Percentiles rank a stretch among this genome's conserved stretches.
These are phyloP conservation scores for Taphrina communis DNA, from an alignment of 1,139 yeast species.

Conservation along the genomic window DNA sequence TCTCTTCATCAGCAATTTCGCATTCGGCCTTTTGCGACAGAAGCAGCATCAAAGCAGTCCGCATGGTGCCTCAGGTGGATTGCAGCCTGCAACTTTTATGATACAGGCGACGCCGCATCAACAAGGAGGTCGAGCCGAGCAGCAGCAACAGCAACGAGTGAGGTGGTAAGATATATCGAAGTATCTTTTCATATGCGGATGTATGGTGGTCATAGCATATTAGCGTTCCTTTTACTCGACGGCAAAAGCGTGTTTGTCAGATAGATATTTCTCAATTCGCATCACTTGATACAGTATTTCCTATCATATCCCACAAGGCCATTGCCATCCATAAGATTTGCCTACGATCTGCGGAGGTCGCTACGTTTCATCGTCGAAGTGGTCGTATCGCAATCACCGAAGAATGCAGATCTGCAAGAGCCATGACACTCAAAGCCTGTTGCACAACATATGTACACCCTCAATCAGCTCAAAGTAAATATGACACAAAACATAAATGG, in stretches of 20 bases:
- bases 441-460: no score
- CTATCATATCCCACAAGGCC: no score
- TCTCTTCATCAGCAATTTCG: conserved; percentile 47
- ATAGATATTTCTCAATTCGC: no score
- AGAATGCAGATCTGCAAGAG: no score
- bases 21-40: conserved; percentile 44
- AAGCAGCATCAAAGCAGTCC: conserved; percentile 22
- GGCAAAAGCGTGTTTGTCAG: neutral
- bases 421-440: no score
- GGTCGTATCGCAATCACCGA: no score
- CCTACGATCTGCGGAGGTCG: no score
- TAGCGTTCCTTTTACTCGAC: neutral
- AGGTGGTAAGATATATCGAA: neutral
- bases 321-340: no score
- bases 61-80: neutral
- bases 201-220: neutral
- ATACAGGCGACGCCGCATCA: conserved; percentile 38
- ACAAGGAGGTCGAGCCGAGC: neutral
- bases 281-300: no score
- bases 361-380: no score
- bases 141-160: conserved; percentile 1
- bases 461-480: no score
- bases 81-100: conserved; percentile 38
- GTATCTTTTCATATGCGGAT: neutral
- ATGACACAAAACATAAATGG: no score